phyloP scores from a whole-genome alignment of 768 basidiomycete genomes.

The Suillus weaverae region DNA sequence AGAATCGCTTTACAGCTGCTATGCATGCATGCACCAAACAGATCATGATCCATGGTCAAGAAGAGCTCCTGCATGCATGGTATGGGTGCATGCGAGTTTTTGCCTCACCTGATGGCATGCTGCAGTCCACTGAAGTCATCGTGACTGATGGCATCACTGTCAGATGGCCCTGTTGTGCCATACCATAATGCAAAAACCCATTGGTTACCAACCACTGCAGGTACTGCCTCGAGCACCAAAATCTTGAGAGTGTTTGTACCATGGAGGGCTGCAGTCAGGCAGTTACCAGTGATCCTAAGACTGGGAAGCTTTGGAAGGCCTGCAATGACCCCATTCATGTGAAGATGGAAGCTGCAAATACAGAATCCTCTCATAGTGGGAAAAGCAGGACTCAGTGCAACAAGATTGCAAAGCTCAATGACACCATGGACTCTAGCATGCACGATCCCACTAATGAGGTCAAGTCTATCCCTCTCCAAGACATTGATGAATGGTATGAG shows the following conservation, averaged over 20 bases:
- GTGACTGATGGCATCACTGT: slow-evolving; percentile 28
- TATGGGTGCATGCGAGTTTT: too few relatives aligned
- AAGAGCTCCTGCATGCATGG: too few relatives aligned
- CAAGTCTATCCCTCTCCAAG: neutral
- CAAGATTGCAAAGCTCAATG: neutral
- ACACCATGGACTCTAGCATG: neutral
- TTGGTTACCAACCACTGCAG: slow-evolving; percentile 16
- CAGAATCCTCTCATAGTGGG: too few relatives aligned
- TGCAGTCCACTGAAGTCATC: neutral
- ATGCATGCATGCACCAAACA: too few relatives aligned
- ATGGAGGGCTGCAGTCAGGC: slow-evolving; percentile 11
- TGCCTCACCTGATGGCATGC: too few relatives aligned
- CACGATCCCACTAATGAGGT: too few relatives aligned
- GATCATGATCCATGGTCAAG: too few relatives aligned
- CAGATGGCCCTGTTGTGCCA: too few relatives aligned
- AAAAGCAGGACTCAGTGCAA: too few relatives aligned
- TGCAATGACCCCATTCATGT: slow-evolving; percentile 4
- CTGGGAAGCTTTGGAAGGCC: neutral
- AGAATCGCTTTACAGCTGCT: too few relatives aligned
- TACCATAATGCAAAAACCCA: slow-evolving; percentile 9
- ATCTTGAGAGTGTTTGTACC: neutral
- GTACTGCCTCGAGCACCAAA: slow-evolving; percentile 14
- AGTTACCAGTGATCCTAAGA: neutral
- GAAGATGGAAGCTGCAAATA: neutral
- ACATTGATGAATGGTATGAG: neutral